These are phyloP conservation scores for Catharanthus roseus DNA, from an alignment of 257 asterid genomes.

Conservation along the genomic window DNA sequence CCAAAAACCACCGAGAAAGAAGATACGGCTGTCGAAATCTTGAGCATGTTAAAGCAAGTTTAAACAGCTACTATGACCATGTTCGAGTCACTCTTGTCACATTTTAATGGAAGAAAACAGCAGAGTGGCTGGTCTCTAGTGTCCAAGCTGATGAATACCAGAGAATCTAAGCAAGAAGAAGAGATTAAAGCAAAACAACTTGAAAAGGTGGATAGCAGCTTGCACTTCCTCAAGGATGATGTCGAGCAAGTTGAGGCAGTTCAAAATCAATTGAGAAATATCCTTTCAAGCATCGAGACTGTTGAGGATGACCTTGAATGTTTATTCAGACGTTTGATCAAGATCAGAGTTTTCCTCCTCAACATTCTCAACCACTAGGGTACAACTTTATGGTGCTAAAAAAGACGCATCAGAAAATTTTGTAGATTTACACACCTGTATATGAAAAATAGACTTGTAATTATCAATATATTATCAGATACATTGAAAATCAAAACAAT, in stretches of 20 bases:
- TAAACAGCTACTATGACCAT: slow-evolving; percentile 15
- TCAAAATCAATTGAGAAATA: slow-evolving; percentile 23
- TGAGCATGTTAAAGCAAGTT: slow-evolving; percentile 19
- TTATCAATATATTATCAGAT: not conserved
- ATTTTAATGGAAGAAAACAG: slow-evolving; percentile 13
- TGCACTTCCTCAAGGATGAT: no score
- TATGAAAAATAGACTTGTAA: slow-evolving; percentile 1
- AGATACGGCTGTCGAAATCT: not conserved
- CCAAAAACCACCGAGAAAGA: not conserved
- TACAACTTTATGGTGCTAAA: slow-evolving; percentile 25
- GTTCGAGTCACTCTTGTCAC: slow-evolving; percentile 17
- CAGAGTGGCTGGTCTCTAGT: slow-evolving; percentile 26
- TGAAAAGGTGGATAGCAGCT: not conserved
- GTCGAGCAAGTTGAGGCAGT: slow-evolving; percentile 8
- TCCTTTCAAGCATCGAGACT: slow-evolving; percentile 26
- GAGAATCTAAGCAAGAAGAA: no score
- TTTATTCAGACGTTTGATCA: slow-evolving; percentile 7
- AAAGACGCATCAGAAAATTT: slow-evolving; percentile 1
- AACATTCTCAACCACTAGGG: slow-evolving; percentile 4
- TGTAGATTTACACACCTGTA: not conserved
- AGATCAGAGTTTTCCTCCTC: slow-evolving; percentile 28
- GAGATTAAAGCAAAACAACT: not conserved
- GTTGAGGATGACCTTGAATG: slow-evolving; percentile 32
- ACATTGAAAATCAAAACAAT: not conserved
- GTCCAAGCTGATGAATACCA: slow-evolving; percentile 24